Percentiles rank a stretch among this genome's conserved stretches.
Evolutionary conservation across 139 green algal species (phyloP).

Genomic region (Chlorella ohadii): DNA sequence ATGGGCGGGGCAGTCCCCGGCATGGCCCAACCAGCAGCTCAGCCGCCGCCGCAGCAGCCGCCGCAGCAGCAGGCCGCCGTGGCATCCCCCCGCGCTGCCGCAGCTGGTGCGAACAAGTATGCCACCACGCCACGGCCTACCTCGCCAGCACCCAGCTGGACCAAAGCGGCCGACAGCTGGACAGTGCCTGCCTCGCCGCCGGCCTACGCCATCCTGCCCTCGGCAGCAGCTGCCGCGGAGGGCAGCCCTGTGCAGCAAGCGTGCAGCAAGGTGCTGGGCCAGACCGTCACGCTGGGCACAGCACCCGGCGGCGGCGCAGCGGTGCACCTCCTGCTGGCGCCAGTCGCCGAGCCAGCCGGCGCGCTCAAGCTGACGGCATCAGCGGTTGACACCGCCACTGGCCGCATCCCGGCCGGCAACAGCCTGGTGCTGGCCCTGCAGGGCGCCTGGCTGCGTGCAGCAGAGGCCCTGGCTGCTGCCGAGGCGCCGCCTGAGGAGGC

Average conservation of each 20-base stretch:
- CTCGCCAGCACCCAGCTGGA: not conserved
- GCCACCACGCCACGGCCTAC: not conserved
- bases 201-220: not conserved
- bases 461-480: not conserved
- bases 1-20: too few species aligned
- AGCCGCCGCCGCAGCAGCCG: not conserved
- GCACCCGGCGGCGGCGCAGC: not conserved
- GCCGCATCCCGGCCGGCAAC: not conserved
- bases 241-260: not conserved
- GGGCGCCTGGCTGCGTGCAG: slow-evolving; percentile 27
- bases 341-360: not conserved
- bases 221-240: not conserved
- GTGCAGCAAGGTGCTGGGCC: slow-evolving; percentile 19
- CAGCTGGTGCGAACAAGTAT: not conserved
- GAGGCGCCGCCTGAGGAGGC: not conserved
- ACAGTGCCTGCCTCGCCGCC: not conserved
- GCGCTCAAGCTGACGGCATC: not conserved
- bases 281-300: not conserved
- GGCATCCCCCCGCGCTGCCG: too few species aligned
- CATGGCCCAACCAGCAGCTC: not conserved
- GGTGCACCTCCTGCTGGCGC: slow-evolving; percentile 1
- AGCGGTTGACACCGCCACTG: not conserved
- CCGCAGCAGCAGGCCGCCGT: not conserved
- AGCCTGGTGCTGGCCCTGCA: slow-evolving; percentile 16
- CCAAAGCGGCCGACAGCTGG: slow-evolving; percentile 12